Percentiles rank a stretch among this genome's conserved stretches.
Conservation (phyloP, 169 alveolate species). For the Condylostoma magnum region DNA sequence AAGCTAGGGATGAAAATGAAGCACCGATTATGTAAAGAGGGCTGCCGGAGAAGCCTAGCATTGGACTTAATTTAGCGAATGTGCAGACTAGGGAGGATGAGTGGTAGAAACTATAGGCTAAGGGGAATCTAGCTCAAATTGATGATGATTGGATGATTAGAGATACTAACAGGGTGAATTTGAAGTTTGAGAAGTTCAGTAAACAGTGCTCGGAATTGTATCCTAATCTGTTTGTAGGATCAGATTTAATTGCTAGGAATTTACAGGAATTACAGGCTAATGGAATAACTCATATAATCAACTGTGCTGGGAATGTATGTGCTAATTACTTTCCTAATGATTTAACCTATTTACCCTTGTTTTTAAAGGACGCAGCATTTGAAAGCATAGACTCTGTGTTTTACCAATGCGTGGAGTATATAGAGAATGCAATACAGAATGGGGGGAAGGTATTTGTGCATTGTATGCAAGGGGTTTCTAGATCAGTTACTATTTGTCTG, state of each 20-base stretch:
- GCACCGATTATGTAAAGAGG: background rate
- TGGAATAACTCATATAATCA: conserved; percentile 74
- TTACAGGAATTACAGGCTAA: conserved; percentile 35
- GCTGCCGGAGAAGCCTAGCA: background rate
- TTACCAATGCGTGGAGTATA: conserved; percentile 66
- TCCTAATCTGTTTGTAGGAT: conserved; percentile 62
- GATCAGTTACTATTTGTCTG: conserved; percentile 67
- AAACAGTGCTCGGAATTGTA: conserved; percentile 69
- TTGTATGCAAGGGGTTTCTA: conserved; percentile 75
- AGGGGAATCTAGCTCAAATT: background rate
- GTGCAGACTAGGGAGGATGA: conserved; percentile 23
- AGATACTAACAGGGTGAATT: conserved; percentile 62
- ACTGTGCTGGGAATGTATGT: conserved; percentile 79
- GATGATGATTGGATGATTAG: conserved; percentile 61
- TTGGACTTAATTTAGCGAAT: background rate
- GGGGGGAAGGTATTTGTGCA: conserved; percentile 78
- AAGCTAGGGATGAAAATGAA: background rate
- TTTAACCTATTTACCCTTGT: conserved; percentile 50
- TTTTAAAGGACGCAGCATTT: conserved; percentile 61
- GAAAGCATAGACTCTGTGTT: conserved; percentile 74
- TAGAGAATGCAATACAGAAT: conserved; percentile 52
- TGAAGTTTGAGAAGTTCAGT: conserved; percentile 55
- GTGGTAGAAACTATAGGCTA: conserved; percentile 3
- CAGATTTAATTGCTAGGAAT: conserved; percentile 66
- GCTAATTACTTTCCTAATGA: conserved; percentile 61